Evolutionary conservation across 805 yeast species (phyloP).

Genomic region (Candida caryicola): DNA sequence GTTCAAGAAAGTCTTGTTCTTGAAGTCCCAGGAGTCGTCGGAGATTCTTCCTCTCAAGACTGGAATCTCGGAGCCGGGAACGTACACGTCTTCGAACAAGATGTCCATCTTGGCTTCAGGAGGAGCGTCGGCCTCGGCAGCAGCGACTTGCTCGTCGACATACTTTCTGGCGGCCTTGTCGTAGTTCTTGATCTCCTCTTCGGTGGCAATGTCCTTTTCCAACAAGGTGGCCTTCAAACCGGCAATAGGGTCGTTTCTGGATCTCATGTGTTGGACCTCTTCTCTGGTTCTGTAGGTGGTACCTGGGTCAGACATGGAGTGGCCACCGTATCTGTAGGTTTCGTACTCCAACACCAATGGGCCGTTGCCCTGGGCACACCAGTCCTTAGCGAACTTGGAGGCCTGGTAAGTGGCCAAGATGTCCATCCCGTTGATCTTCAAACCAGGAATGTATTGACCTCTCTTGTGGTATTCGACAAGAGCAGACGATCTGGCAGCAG

Average conservation of each 20-base stretch:
- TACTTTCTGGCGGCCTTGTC: conserved; percentile 95
- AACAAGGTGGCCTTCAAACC: conserved; percentile 86
- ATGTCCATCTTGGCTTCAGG: conserved; percentile 95
- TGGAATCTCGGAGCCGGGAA: conserved; percentile 89
- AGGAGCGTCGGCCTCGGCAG: conserved; percentile 90
- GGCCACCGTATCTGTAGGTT: conserved; percentile 99
- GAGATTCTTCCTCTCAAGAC: conserved; percentile 95
- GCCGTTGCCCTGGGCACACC: conserved; percentile 91
- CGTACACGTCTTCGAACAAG: conserved; percentile 94
- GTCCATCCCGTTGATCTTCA: conserved; percentile 98
- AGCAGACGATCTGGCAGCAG: conserved; percentile 96
- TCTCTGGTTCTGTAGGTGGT: conserved; percentile 99
- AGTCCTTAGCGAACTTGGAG: conserved; percentile 94
- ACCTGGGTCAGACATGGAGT: conserved; percentile 99
- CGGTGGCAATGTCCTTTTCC: conserved; percentile 83
- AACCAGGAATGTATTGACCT: conserved; percentile 99
- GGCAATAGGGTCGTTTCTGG: conserved; percentile 95
- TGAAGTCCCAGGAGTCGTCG: conserved; percentile 89
- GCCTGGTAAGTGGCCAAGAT: conserved; percentile 93
- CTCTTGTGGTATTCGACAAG: conserved; percentile 96
- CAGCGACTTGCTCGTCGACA: conserved; percentile 91
- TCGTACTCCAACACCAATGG: conserved; percentile 95
- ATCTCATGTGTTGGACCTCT: conserved; percentile 99
- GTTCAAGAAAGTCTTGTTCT: conserved; percentile 45
- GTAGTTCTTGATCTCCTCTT: conserved; percentile 89